Evolutionary conservation across 2,329 filamentous ascomycete genomes (phyloP).

Genomic region (Chrysoporthe deuterocubensis): DNA sequence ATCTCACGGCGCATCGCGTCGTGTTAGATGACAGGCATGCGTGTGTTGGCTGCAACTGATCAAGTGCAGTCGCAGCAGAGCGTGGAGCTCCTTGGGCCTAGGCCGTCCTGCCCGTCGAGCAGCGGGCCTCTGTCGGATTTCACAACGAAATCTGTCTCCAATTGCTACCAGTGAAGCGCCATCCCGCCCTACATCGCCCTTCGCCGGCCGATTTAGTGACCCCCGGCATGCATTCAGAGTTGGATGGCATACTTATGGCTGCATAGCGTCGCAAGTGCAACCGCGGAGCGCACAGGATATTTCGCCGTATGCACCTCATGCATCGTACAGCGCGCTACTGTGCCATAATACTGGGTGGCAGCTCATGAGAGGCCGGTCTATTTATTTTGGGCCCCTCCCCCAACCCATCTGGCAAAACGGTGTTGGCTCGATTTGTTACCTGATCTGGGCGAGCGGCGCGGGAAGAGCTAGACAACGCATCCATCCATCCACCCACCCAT

Average conservation of each 20-base stretch:
- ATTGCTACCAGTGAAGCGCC: background rate
- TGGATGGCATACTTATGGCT: slow-evolving; percentile 19
- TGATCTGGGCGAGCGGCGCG: slow-evolving; percentile 8
- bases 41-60: slow-evolving; percentile 12
- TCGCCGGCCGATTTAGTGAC: slow-evolving; percentile 13
- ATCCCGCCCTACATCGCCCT: background rate
- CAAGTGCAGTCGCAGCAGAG: slow-evolving; percentile 15
- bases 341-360: slow-evolving; percentile 18
- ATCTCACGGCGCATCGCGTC: slow-evolving; percentile 28
- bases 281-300: slow-evolving; percentile 28
- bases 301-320: slow-evolving; percentile 28
- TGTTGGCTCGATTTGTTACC: background rate
- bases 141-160: background rate
- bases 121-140: slow-evolving; percentile 7
- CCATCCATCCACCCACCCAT: slow-evolving; percentile 8
- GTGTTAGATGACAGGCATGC: slow-evolving; percentile 26
- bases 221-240: slow-evolving; percentile 14
- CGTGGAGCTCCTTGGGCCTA: slow-evolving; percentile 14
- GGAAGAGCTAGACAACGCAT: slow-evolving; percentile 26
- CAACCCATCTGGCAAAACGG: slow-evolving; percentile 22
- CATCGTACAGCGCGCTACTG: slow-evolving; percentile 29
- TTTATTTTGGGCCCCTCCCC: slow-evolving; percentile 24
- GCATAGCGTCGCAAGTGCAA: slow-evolving; percentile 26
- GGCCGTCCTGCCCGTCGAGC: slow-evolving; percentile 17
- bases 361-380: slow-evolving; percentile 21